Evolutionary conservation across 257 asterid genomes (phyloP).

Genomic region (Solanum paucissectum): DNA sequence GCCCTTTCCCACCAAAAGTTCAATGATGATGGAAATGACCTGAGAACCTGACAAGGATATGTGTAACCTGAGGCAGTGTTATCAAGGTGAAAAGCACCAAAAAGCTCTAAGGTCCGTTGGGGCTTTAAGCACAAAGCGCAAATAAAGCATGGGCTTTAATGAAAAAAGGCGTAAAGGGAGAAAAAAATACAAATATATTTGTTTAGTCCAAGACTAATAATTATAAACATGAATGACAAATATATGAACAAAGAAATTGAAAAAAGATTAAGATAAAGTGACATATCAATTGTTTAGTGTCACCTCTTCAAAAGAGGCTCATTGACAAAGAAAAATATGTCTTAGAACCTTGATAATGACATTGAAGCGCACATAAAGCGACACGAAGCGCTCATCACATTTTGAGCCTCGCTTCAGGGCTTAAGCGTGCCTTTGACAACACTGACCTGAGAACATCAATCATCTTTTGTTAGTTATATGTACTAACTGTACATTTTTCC

Average conservation of each 20-base stretch:
- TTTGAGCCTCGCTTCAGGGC: not conserved
- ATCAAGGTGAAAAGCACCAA: not conserved
- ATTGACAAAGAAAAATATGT: not conserved
- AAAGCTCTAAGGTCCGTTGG: not conserved
- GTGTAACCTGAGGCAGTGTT: not conserved
- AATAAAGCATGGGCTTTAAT: not conserved
- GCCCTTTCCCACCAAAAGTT: not conserved
- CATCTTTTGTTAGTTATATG: not conserved
- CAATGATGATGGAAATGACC: not conserved
- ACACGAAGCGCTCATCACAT: not conserved
- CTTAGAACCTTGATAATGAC: not conserved
- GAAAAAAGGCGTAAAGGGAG: not conserved
- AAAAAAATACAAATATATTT: not conserved
- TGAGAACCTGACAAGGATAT: not conserved
- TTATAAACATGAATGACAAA: not conserved
- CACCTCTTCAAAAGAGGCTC: not conserved
- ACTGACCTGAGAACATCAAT: not conserved
- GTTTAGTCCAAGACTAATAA: not conserved
- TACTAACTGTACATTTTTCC: not conserved
- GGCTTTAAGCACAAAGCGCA: not conserved
- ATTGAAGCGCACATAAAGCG: no score
- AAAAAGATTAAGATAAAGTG: not conserved
- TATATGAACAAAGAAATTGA: not conserved
- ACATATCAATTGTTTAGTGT: not conserved
- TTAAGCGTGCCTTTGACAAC: not conserved